Percentiles rank a stretch among this genome's conserved stretches.
Evolutionary conservation across 2,329 filamentous ascomycete species (phyloP).

Genomic region (Colletotrichum scovillei): DNA sequence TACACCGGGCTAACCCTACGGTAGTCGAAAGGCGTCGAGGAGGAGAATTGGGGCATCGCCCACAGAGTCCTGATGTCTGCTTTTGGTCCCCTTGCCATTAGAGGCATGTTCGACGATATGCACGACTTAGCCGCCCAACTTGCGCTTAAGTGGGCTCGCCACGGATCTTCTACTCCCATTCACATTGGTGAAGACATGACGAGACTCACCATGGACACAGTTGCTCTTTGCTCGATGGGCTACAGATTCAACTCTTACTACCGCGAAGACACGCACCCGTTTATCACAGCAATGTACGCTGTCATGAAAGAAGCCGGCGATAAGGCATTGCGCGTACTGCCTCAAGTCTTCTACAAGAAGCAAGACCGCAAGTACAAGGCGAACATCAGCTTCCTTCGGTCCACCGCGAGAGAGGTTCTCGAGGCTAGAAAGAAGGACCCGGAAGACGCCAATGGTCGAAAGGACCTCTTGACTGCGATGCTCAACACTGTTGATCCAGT

Average conservation of each 20-base stretch:
- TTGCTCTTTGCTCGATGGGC: slow-evolving; percentile 69
- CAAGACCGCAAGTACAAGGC: slow-evolving; percentile 57
- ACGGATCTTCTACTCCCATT: slow-evolving; percentile 56
- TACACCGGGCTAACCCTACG: neutral
- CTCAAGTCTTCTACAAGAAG: slow-evolving; percentile 58
- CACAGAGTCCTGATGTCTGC: slow-evolving; percentile 74
- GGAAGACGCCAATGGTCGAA: slow-evolving; percentile 53
- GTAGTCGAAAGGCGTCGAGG: slow-evolving; percentile 16
- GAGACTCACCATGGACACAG: slow-evolving; percentile 70
- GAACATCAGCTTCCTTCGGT: slow-evolving; percentile 64
- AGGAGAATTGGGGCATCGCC: slow-evolving; percentile 58
- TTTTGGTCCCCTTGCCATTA: slow-evolving; percentile 76
- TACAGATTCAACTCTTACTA: slow-evolving; percentile 74
- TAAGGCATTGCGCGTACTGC: slow-evolving; percentile 57
- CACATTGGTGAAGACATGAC: slow-evolving; percentile 70
- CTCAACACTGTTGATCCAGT: slow-evolving; percentile 71
- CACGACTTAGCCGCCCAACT: slow-evolving; percentile 64
- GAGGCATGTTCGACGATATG: slow-evolving; percentile 66
- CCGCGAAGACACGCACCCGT: slow-evolving; percentile 46
- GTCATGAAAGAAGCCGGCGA: slow-evolving; percentile 66
- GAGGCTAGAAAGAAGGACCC: slow-evolving; percentile 67
- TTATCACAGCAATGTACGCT: slow-evolving; percentile 68
- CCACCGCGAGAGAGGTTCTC: slow-evolving; percentile 68
- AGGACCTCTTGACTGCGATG: slow-evolving; percentile 77
- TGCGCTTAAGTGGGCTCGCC: slow-evolving; percentile 65